Evolutionary conservation across 2,329 filamentous ascomycete genomes (phyloP).

Genomic region (Pseudogymnoascus sp.): DNA sequence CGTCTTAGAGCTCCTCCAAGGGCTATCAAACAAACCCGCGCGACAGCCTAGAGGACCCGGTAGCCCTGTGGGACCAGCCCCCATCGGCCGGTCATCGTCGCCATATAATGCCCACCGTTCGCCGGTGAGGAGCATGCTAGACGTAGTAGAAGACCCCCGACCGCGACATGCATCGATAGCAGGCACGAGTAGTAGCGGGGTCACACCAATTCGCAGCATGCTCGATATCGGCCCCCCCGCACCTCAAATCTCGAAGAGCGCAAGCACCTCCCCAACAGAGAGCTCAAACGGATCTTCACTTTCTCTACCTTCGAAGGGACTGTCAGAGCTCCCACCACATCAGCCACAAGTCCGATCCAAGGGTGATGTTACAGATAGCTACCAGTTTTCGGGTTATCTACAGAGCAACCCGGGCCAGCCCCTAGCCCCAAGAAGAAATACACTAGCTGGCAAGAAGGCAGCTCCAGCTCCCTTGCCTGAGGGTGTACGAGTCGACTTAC

Average conservation of each 20-base stretch:
- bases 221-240: slow-evolving; percentile 42
- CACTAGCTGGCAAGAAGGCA: slow-evolving; percentile 38
- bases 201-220: slow-evolving; percentile 55
- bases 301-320: slow-evolving; percentile 34
- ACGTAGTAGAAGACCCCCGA: slow-evolving; percentile 42
- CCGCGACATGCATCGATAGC: slow-evolving; percentile 23
- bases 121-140: slow-evolving; percentile 62
- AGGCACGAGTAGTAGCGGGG: slow-evolving; percentile 30
- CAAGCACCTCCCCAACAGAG: slow-evolving; percentile 41
- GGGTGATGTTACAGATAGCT: slow-evolving; percentile 43
- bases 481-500: slow-evolving; percentile 35
- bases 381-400: slow-evolving; percentile 55
- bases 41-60: slow-evolving; percentile 24
- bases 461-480: slow-evolving; percentile 42
- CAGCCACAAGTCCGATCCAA: slow-evolving; percentile 40
- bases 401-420: slow-evolving; percentile 39
- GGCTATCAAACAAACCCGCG: slow-evolving; percentile 13
- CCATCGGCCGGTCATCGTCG: slow-evolving; percentile 41
- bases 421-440: slow-evolving; percentile 43
- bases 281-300: slow-evolving; percentile 15
- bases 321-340: slow-evolving; percentile 46
- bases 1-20: slow-evolving; percentile 61
- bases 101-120: slow-evolving; percentile 53
- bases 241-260: slow-evolving; percentile 33
- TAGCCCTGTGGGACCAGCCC: slow-evolving; percentile 26